Evolutionary conservation across 495 filamentous ascomycete genomes (phyloP), one percentile per base, ranked within the genome.

Genomic region (Cercophora samala): DNA sequence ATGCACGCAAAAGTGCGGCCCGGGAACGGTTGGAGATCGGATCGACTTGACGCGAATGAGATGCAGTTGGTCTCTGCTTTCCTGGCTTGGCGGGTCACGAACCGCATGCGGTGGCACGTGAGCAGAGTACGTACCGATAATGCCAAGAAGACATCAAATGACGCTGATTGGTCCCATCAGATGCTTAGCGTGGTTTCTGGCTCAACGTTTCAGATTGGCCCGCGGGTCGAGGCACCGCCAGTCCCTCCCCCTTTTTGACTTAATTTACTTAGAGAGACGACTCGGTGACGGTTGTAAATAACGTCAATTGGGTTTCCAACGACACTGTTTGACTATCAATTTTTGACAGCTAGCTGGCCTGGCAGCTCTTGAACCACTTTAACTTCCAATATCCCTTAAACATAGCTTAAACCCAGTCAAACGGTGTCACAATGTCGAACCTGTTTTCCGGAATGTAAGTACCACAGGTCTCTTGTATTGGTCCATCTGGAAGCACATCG

Each of bases 371-470:
- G 37, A 46, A 46, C 8, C 37, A 46, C 2, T 11, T 46, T 46
- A 9, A 9, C 37, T 46, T 46, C 9, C 37, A 46, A 46, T 18
- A 46, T 0, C 37, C 15, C 37, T 13, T 53, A 8, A n/a, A 21
- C 17, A 21, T 17, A n/a, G 29, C 11, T 46, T 64, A 52, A 24
- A 22, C n/a, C 8, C 32, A 67, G 23, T 52, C 32, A 64, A 63
- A 66, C 58, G 25, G 15, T 19, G 62, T 32, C 70, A 84, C 70
- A 64, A 92, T 92, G 90, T 88, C 89, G 66, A 90, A 88, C 76
- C 84, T 91, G 74, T 90, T 92, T 73, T 90, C 90, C 75, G 90
- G 89, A 76, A 89, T 92, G 90, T 92, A 84, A 84, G 89, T 90
- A 46, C 13, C 37, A 46, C 37, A 13, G 37, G 37, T 46, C 15